Conservation (phyloP, 2,329 filamentous ascomycete species). For the Neofusicoccum parvum region DNA sequence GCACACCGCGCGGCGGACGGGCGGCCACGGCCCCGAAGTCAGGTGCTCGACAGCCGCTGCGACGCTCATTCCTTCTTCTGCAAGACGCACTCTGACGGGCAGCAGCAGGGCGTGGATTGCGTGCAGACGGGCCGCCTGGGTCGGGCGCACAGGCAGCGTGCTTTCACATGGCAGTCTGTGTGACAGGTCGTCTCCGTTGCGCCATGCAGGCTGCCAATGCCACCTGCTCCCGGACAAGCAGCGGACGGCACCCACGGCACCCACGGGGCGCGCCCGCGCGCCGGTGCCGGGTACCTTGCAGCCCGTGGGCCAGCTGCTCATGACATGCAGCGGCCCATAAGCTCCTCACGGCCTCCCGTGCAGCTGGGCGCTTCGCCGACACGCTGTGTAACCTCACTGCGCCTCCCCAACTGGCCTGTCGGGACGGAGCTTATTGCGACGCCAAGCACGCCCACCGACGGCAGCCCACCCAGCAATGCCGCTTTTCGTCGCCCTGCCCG, state of each 20-base stretch:
- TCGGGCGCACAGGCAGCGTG: background rate
- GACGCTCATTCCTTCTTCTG: conserved; percentile 2
- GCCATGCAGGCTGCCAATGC: background rate
- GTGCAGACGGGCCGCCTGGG: background rate
- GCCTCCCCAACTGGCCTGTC: conserved; percentile 8
- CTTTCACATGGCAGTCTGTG: background rate
- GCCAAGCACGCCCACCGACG: background rate
- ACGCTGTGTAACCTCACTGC: conserved; percentile 2
- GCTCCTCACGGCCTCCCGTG: conserved; percentile 14
- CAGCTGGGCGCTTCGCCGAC: conserved; percentile 15
- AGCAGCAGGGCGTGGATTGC: conserved; percentile 4
- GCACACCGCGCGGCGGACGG: background rate
- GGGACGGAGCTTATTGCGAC: conserved; percentile 15
- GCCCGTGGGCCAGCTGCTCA: background rate
- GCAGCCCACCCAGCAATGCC: background rate
- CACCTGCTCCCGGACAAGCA: background rate
- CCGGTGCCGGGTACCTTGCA: conserved; percentile 21
- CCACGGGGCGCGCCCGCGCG: background rate
- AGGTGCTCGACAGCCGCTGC: conserved; percentile 10
- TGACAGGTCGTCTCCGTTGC: background rate
- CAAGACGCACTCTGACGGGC: conserved; percentile 10
- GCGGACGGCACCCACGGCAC: background rate
- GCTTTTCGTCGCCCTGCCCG: background rate
- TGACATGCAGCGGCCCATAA: conserved; percentile 19
- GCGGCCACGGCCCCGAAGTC: background rate